phyloP scores from a whole-genome alignment of 2,329 filamentous ascomycete genomes.

The Curvularia lunata region DNA sequence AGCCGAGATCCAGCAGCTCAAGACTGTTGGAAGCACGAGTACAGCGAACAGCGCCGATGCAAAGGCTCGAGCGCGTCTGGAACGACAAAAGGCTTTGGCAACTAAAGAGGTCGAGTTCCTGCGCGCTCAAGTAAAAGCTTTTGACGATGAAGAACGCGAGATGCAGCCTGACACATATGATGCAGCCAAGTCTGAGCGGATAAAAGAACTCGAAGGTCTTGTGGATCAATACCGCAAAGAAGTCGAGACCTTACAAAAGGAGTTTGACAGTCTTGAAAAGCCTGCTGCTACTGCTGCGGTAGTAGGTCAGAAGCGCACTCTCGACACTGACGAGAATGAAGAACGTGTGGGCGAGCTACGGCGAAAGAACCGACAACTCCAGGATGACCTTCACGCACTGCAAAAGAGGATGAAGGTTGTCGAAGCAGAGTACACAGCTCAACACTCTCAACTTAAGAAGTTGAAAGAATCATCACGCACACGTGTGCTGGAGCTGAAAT shows the following conservation, averaged over 20 bases:
- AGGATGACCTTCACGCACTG: conserved; percentile 74
- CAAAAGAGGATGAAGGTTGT: conserved; percentile 75
- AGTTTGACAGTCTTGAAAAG: conserved; percentile 72
- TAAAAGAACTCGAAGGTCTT: conserved; percentile 82
- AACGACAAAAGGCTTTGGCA: conserved; percentile 83
- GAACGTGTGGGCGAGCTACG: conserved; percentile 81
- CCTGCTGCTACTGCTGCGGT: conserved; percentile 46
- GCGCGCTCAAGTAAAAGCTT: conserved; percentile 84
- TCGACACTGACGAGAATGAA: conserved; percentile 61
- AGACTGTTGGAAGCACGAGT: conserved; percentile 52
- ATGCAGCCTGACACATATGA: conserved; percentile 83
- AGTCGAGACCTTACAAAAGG: conserved; percentile 73
- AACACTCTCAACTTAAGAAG: conserved; percentile 72
- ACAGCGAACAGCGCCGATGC: conserved; percentile 60
- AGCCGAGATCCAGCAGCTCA: conserved; percentile 74
- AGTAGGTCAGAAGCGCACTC: conserved; percentile 67
- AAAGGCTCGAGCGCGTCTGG: conserved; percentile 74
- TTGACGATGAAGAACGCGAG: conserved; percentile 86
- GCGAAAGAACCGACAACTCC: conserved; percentile 86
- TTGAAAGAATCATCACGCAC: conserved; percentile 73
- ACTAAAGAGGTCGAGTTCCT: conserved; percentile 94
- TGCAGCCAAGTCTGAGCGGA: conserved; percentile 72
- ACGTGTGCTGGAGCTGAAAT: conserved; percentile 81
- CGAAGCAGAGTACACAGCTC: conserved; percentile 75
- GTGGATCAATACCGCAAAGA: conserved; percentile 87